Percentiles rank a stretch among this genome's conserved stretches.
These are phyloP conservation scores for Scytalidium lignicola DNA, from an alignment of 2,329 filamentous ascomycete species.

Conservation along the genomic window DNA sequence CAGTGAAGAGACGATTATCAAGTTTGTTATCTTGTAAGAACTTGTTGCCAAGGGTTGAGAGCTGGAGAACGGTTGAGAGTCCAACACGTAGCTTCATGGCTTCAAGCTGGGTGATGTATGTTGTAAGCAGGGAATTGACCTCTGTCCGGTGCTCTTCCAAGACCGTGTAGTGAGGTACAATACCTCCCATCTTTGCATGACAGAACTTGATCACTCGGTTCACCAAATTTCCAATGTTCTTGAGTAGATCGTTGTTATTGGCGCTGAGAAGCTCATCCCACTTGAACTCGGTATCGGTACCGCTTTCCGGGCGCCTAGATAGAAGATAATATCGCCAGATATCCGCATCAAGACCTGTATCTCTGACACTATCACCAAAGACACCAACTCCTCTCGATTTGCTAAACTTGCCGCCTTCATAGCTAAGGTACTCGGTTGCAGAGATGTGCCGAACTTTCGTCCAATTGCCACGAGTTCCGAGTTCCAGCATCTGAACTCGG, in stretches of 20 bases:
- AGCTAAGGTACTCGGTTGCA: slow-evolving; percentile 85
- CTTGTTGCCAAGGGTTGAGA: slow-evolving; percentile 60
- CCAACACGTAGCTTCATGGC: slow-evolving; percentile 66
- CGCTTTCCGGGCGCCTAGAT: slow-evolving; percentile 76
- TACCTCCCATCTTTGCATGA: slow-evolving; percentile 62
- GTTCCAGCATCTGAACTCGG: no score
- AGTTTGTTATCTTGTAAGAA: slow-evolving; percentile 43
- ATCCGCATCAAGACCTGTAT: slow-evolving; percentile 77
- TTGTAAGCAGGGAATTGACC: slow-evolving; percentile 58
- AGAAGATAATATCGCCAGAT: slow-evolving; percentile 92
- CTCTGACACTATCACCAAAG: slow-evolving; percentile 83
- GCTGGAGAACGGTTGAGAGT: slow-evolving; percentile 58
- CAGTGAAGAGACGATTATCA: slow-evolving; percentile 35
- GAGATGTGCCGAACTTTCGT: slow-evolving; percentile 85
- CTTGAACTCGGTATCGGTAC: slow-evolving; percentile 77
- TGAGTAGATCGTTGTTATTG: slow-evolving; percentile 85
- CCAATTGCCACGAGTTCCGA: slow-evolving; percentile 82
- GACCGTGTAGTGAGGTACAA: slow-evolving; percentile 54
- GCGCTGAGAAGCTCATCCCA: slow-evolving; percentile 77
- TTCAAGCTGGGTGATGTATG: slow-evolving; percentile 65
- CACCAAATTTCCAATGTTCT: slow-evolving; percentile 68
- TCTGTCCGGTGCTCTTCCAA: slow-evolving; percentile 46
- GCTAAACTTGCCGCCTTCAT: slow-evolving; percentile 86
- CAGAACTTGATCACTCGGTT: slow-evolving; percentile 72
- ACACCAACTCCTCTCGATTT: slow-evolving; percentile 88